phyloP scores from a whole-genome alignment of 2,329 filamentous ascomycete species.

The Pyrenochaeta sp. region DNA sequence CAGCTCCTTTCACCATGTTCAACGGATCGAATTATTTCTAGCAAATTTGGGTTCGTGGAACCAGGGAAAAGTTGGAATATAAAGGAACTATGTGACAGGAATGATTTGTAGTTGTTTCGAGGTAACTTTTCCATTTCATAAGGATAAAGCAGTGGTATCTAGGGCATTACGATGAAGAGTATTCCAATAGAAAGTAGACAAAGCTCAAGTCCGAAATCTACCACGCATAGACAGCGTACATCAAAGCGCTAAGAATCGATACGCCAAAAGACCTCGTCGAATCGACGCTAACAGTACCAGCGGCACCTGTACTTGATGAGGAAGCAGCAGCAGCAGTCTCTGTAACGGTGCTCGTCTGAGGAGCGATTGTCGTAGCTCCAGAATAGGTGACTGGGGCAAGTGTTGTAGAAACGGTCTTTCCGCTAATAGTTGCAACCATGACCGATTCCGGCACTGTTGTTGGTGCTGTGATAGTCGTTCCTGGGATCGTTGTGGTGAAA shows the following conservation, averaged over 20 bases:
- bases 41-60: no score
- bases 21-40: no score
- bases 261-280: constrained; percentile 28
- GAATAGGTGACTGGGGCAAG: constrained; percentile 29
- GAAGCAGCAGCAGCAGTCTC: constrained; percentile 18
- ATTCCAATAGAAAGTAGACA: no score
- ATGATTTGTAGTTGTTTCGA: no score
- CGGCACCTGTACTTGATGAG: constrained; percentile 28
- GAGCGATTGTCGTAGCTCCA: constrained; percentile 30
- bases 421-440: constrained; percentile 24
- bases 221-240: constrained; percentile 32
- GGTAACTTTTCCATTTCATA: no score
- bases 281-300: constrained; percentile 23
- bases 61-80: no score
- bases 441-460: constrained; percentile 31
- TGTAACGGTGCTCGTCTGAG: constrained; percentile 27
- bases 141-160: no score
- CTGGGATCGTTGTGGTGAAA: constrained; percentile 42
- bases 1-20: no score
- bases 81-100: no score
- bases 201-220: constrained; percentile 4
- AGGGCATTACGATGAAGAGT: no score
- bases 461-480: constrained; percentile 32
- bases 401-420: constrained; percentile 23
- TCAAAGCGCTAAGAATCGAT: constrained; percentile 32